These are phyloP conservation scores for Anisogramma anomala DNA, from an alignment of 2,329 filamentous ascomycete genomes.

Conservation along the genomic window DNA sequence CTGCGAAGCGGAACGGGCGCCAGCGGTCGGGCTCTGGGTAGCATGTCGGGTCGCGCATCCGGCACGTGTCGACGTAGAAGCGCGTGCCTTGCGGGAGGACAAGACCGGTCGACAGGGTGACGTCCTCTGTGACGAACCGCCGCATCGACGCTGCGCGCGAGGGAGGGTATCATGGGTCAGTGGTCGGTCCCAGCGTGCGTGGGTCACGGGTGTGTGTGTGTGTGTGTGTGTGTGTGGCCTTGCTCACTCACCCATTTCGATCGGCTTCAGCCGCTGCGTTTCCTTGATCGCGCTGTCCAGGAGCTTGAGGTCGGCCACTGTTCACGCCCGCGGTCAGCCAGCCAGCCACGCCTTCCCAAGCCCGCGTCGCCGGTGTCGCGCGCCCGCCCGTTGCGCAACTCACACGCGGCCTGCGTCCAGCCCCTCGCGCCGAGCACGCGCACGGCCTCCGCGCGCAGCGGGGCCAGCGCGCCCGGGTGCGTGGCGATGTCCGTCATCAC, in stretches of 20 bases:
- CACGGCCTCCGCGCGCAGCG: no score
- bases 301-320: conserved; percentile 23
- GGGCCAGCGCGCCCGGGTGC: no score
- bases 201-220: no score
- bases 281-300: conserved; percentile 33
- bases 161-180: background rate
- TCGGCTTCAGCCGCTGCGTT: conserved; percentile 23
- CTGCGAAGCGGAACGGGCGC: conserved; percentile 21
- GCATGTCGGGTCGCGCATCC: conserved; percentile 12
- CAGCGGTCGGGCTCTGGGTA: conserved; percentile 19
- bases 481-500: no score
- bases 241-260: conserved; percentile 13
- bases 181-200: no score
- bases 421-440: no score
- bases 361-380: no score
- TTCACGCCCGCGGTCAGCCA: no score
- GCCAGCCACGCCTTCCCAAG: no score
- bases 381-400: no score
- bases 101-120: conserved; percentile 17
- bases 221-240: background rate
- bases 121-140: background rate
- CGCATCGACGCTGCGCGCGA: conserved; percentile 13
- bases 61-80: conserved; percentile 14
- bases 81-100: conserved; percentile 17
- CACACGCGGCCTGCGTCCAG: no score